Base-by-base conservation (phyloP, 2,329 filamentous ascomycete genomes). In the Capronia americana region DNA sequence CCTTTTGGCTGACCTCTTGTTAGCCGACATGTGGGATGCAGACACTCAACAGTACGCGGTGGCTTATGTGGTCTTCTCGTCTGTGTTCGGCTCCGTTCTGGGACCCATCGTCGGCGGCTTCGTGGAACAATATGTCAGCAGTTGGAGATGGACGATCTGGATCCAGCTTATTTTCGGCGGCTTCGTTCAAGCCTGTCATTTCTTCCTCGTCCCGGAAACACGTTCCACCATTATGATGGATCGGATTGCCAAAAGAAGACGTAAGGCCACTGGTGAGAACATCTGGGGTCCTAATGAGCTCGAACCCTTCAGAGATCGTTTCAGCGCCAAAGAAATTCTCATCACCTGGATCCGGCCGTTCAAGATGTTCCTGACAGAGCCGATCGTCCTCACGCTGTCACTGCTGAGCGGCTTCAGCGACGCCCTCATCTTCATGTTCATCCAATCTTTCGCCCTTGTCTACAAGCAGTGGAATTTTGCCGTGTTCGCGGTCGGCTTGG, bases 111-210 rank as follows among this genome's bases (percentile, higher is more conserved):
- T 92, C n/a, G 91, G 91, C 70, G 91, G 90, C 0, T 93, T 93
- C 73, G 86, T 89, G 20, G 86, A 93, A 75, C 77, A 86, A 34
- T 87, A 87, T 70, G 81, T 91, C 0, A 75, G 79, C 28, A 62
- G 46, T n/a, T 95, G 91, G 91, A 84, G 85, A 70, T 93, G 90
- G 90, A 87, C 84, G 62, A 93, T 94, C 75, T 95, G 92, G 92
- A 90, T 94, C 66, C 91, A 93, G 77, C 85, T 94, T 69, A 92
- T 93, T 71, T 88, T 94, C 61, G 91, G 92, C 20, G 89, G 79
- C 8, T 83, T 86, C 38, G 86, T 92, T 2, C 91, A 93, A 74
- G 20, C 86, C 4, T 73, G 91, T 4, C 90, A 93, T 75, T 80
- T 90, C 57, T 74, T 90, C 65, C 82, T 87, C 7, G 92, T 95